phyloP scores from a whole-genome alignment of 148 eudicot genomes.

The Drosera capensis region DNA sequence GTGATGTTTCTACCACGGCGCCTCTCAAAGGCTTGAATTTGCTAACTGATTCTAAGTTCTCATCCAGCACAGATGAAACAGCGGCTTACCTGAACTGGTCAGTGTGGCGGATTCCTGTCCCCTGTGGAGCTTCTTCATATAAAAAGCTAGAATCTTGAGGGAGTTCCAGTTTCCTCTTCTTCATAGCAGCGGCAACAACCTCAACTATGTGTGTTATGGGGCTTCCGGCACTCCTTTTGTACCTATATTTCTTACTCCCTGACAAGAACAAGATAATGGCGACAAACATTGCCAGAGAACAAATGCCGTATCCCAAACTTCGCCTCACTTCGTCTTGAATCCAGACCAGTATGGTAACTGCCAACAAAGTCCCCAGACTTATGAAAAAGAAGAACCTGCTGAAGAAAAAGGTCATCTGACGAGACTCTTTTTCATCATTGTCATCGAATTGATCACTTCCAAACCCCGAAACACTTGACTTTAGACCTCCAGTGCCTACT shows the following conservation, averaged over 20 bases:
- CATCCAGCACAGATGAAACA: too few relatives aligned
- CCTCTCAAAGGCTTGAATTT: too few relatives aligned
- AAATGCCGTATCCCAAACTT: conserved; percentile 71
- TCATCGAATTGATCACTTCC: conserved; percentile 63
- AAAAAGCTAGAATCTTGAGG: conserved; percentile 38
- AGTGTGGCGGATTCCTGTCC: conserved; percentile 49
- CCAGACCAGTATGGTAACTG: conserved; percentile 79
- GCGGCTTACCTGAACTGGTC: conserved; percentile 59
- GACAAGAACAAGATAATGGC: conserved; percentile 42
- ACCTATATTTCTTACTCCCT: conserved; percentile 54
- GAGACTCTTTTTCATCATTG: conserved; percentile 47
- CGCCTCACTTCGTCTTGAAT: conserved; percentile 71
- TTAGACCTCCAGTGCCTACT: conserved; percentile 57
- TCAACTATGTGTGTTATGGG: conserved; percentile 63
- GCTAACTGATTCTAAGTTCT: too few relatives aligned
- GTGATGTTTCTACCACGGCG: too few relatives aligned
- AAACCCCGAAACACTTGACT: conserved; percentile 65
- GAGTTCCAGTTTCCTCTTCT: conserved; percentile 36
- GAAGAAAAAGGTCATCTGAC: conserved; percentile 81
- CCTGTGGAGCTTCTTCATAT: conserved; percentile 48
- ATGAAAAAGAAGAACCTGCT: conserved; percentile 88
- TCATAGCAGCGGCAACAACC: conserved; percentile 46
- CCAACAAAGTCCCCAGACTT: conserved; percentile 61
- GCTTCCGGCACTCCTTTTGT: conserved; percentile 59
- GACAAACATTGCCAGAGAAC: conserved; percentile 45